These are phyloP conservation scores for Pichia ethanolica DNA, from an alignment of 805 yeast genomes.

Conservation along the genomic window DNA sequence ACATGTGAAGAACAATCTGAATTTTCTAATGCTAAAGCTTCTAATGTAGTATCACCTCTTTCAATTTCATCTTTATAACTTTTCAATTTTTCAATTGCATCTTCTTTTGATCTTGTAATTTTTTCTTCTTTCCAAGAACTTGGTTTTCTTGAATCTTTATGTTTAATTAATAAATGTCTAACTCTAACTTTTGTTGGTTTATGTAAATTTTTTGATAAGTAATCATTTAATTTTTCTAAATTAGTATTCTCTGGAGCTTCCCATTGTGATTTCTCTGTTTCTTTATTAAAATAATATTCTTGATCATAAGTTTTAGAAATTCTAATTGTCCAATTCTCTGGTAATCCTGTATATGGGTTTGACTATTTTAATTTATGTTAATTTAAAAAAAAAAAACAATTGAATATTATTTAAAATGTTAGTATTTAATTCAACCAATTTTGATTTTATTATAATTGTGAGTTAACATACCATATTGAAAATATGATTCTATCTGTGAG, in stretches of 20 bases:
- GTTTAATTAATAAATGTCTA: conserved; percentile 78
- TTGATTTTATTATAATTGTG: too few species aligned
- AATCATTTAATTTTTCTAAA: conserved; percentile 44
- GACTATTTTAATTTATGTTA: not conserved
- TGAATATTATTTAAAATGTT: not conserved
- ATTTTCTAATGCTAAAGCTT: conserved; percentile 70
- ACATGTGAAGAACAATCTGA: conserved; percentile 85
- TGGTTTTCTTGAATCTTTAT: conserved; percentile 78
- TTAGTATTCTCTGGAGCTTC: conserved; percentile 86
- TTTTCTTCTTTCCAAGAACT: conserved; percentile 77
- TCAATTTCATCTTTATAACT: conserved; percentile 50
- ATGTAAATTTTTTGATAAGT: conserved; percentile 39
- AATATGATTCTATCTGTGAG: too few species aligned
- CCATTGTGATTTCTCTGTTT: conserved; percentile 76
- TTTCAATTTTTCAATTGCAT: conserved; percentile 61
- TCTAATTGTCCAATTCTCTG: conserved; percentile 76
- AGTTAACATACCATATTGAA: too few species aligned
- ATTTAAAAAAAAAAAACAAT: too few species aligned
- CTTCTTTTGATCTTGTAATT: conserved; percentile 75
- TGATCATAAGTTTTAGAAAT: conserved; percentile 73
- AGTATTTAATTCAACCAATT: too few species aligned
- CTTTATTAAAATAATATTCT: conserved; percentile 73
- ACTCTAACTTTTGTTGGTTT: conserved; percentile 69
- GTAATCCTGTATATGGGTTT: conserved; percentile 59
- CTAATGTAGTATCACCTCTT: conserved; percentile 58